Evolutionary conservation across 768 basidiomycete genomes (phyloP).

Genomic region (Plicaturopsis crispa): DNA sequence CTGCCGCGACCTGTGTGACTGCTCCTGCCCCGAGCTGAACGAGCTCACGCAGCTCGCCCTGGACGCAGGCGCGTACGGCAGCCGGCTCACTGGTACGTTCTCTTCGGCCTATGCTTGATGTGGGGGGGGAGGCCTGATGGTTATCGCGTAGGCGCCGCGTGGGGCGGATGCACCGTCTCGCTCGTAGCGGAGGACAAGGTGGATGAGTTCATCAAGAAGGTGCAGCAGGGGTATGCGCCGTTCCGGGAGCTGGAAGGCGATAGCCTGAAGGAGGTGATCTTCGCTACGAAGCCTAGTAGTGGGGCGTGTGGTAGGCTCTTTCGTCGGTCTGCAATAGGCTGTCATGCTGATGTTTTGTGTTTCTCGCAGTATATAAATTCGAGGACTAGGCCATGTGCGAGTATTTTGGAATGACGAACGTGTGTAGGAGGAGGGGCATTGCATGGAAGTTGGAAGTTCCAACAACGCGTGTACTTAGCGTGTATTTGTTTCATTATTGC

Average conservation of each 20-base stretch:
- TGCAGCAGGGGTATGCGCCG: slow-evolving; percentile 56
- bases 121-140: too few relatives aligned
- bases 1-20: slow-evolving; percentile 65
- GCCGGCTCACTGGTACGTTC: slow-evolving; percentile 68
- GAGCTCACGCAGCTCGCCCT: slow-evolving; percentile 56
- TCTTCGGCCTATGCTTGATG: background rate
- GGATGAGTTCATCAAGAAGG: slow-evolving; percentile 50
- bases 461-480: too few relatives aligned
- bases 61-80: slow-evolving; percentile 71
- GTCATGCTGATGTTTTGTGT: background rate
- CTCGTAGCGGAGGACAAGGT: slow-evolving; percentile 63
- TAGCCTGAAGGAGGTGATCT: slow-evolving; percentile 57
- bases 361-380: slow-evolving; percentile 18
- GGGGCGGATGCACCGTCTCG: slow-evolving; percentile 88
- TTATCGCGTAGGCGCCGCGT: slow-evolving; percentile 60
- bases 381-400: slow-evolving; percentile 18
- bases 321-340: background rate
- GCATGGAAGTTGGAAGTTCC: too few relatives aligned
- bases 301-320: slow-evolving; percentile 66
- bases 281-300: slow-evolving; percentile 76
- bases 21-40: slow-evolving; percentile 76
- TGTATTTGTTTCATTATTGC: too few relatives aligned
- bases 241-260: slow-evolving; percentile 55
- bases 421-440: too few relatives aligned
- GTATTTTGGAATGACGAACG: too few relatives aligned